A percentile compares a stretch with the other conserved stretches of the same genome.
These are phyloP conservation scores for Pleurotus giganteus DNA, from an alignment of 768 basidiomycete genomes.

Conservation along the genomic window DNA sequence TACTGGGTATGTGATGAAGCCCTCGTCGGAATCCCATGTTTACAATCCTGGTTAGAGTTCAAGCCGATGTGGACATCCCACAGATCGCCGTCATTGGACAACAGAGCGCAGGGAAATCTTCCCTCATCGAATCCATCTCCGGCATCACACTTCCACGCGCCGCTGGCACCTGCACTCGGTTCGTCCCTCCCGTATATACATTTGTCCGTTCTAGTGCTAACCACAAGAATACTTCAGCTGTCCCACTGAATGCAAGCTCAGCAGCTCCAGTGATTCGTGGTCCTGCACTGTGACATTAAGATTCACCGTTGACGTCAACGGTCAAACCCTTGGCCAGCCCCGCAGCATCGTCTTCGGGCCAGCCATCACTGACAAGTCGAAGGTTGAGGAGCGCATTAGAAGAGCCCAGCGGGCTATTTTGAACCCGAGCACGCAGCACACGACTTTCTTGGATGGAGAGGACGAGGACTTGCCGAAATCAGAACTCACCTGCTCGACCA, in stretches of 20 bases:
- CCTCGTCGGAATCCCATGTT: too few relatives aligned
- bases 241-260: constrained; percentile 56
- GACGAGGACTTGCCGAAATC: constrained; percentile 25
- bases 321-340: constrained; percentile 36
- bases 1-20: constrained; percentile 51
- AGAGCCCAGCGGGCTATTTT: constrained; percentile 66
- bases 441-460: constrained; percentile 36
- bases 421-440: constrained; percentile 41
- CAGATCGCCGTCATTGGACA: constrained; percentile 72
- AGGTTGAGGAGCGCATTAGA: constrained; percentile 66
- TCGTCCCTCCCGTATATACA: too few relatives aligned
- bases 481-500: constrained; percentile 47
- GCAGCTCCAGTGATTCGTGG: constrained; percentile 40
- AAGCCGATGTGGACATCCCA: constrained; percentile 70
- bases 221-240: constrained; percentile 34
- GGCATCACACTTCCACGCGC: constrained; percentile 69
- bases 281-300: constrained; percentile 49
- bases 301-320: constrained; percentile 37
- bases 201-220: neutral
- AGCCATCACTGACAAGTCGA: constrained; percentile 44
- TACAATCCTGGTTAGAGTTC: constrained; percentile 41
- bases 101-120: constrained; percentile 77
- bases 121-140: constrained; percentile 74
- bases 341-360: constrained; percentile 42
- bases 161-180: constrained; percentile 78